Evolutionary conservation across 805 yeast species (phyloP).

Genomic region (Torulaspora gathmanii): DNA sequence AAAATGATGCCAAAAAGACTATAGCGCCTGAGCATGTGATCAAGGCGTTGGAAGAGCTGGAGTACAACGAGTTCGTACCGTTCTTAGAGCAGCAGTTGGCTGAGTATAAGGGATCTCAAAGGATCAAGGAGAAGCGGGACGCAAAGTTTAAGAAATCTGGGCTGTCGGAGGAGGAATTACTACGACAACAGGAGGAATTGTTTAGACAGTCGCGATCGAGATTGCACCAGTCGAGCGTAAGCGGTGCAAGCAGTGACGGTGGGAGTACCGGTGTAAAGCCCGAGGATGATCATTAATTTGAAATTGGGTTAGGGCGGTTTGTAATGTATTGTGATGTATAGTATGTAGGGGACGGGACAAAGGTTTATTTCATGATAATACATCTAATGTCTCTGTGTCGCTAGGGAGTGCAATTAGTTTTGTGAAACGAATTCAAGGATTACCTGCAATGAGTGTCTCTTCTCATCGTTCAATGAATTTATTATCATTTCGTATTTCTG

Average conservation of each 20-base stretch:
- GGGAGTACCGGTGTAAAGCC: constrained; percentile 13
- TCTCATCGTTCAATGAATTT: constrained; percentile 31
- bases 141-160: constrained; percentile 94
- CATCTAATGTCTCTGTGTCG: not conserved
- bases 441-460: constrained; percentile 28
- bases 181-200: constrained; percentile 87
- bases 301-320: not conserved
- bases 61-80: constrained; percentile 78
- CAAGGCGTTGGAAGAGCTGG: constrained; percentile 81
- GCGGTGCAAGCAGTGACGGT: constrained; percentile 13
- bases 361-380: not conserved
- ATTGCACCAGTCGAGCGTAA: constrained; percentile 39
- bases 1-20: constrained; percentile 91
- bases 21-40: constrained; percentile 95
- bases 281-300: constrained; percentile 12
- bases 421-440: constrained; percentile 34
- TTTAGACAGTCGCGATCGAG: constrained; percentile 73
- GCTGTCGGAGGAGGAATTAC: constrained; percentile 82
- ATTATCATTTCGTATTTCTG: constrained; percentile 41
- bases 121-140: constrained; percentile 84
- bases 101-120: constrained; percentile 84
- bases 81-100: constrained; percentile 71
- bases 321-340: constrained; percentile 7
- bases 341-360: not conserved
- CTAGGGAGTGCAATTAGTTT: constrained; percentile 10